Evolutionary conservation across 176 grass and related monocot species (phyloP), one percentile per base, ranked within the genome.

Genomic region (Eleusine indica): DNA sequence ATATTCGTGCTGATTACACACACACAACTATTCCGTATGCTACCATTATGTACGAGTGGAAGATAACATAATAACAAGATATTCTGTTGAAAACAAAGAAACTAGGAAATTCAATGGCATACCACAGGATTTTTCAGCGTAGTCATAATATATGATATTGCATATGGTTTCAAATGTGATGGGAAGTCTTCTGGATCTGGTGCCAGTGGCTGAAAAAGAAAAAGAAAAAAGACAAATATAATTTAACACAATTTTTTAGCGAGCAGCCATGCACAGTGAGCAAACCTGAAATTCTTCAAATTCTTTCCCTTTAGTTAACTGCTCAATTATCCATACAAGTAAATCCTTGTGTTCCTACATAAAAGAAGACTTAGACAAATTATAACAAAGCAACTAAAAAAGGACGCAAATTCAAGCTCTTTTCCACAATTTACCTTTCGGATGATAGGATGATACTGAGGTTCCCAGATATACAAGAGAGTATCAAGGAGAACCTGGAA

Each of bases 361-460:
- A 2, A 69, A 30, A 53, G 53, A 8, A 40, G 52, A 40, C 68
- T 43, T 43, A 43, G 32, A 35, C 42, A 5, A 4, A 35, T 51
- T 67, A 69, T 51, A 13, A 13, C 5, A 25, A 12, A 32, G 68
- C n/a, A 39, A 52, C 42, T 43, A 43, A 43, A 43, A 43, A 6
- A 43, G 42, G 32, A 43, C 42, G 42, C 7, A 16, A 48, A 80
- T 10, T 16, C 19, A 69, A 80, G 28, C 6, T 43, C 42, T 43
- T 43, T 5, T 56, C 14, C 67, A 56, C 53, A 54, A 56, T 39
- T 69, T 51, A 80, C 78, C 16, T 80, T 30, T 16, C 78, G 65
- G 37, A 80, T 56, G 9, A 69, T 11, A 42, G 78, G 65, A 80
- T 80, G 78, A 80, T 54, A 80, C 21, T 22, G 65, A 80, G 78